Base-by-base conservation (phyloP, 257 asterid genomes). In the Solanum tacnaense region DNA sequence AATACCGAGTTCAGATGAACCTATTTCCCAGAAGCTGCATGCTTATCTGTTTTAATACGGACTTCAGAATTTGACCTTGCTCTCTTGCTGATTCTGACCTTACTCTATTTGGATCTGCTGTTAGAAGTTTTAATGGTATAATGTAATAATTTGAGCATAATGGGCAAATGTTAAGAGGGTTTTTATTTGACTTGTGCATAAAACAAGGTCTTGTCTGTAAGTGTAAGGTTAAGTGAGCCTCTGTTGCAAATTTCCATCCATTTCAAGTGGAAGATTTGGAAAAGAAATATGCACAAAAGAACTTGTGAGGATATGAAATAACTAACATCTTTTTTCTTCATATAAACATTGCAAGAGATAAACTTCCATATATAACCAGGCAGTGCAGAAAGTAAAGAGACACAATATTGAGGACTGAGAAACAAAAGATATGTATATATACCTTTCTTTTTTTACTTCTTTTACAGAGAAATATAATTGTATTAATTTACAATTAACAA, bases 401-500 rank as follows among this genome's bases (percentile, higher is more conserved):
- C 41, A 9, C n/a, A 67, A 85, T 65, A 41, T 27, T 79, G 29
- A 72, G 12, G 38, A 62, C 25, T 25, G 65, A 38, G 49, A 36
- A 85, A 18, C 67, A 49, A 68, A 39, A 85, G 39, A 67, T 38
- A 36, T 39, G 65, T 86, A 71, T 84, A 25, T 31, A 25, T 21
- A 46, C 71, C 70, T 86, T 85, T 68, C 68, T 27, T 68, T 41
- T 68, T 44, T 71, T 44, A 32, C 71, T 32, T 68, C 13, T 86
- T 81, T 46, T 49, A 49, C 86, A 49, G 44, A 46, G 70, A 86
- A 86, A 41, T 46, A 86, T 68, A 86, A 86, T 86, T 71, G 68
- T 86, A 75, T 75, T 71, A 49, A 31, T 71, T 44, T 86, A 86
- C 88, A 86, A 29, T 86, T 86, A 86, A 86, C 39, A 71, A 32